Percentiles rank a stretch among this genome's conserved stretches.
These are phyloP conservation scores for Exophiala calicioides DNA, from an alignment of 2,329 filamentous ascomycete species.

Conservation along the genomic window DNA sequence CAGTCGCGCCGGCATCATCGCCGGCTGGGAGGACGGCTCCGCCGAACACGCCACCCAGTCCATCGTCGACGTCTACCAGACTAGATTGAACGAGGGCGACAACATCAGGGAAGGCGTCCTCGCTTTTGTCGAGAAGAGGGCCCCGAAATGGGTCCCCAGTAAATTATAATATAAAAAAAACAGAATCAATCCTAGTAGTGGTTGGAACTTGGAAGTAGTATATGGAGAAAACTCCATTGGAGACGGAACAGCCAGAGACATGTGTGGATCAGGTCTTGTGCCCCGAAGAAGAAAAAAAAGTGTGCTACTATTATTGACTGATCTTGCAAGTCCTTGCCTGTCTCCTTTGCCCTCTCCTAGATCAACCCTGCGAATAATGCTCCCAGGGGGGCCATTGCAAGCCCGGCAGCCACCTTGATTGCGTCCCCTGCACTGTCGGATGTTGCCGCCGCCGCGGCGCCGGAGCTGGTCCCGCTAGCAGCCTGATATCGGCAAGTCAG, in stretches of 20 bases:
- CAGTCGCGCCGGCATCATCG: constrained; percentile 67
- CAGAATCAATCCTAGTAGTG: no score
- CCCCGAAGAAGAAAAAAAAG: no score
- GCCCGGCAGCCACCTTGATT: neutral
- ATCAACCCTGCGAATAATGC: constrained; percentile 1
- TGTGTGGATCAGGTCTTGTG: no score
- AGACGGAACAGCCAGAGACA: no score
- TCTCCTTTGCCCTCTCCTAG: neutral
- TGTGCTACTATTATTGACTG: no score
- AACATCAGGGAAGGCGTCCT: constrained; percentile 73
- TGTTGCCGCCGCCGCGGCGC: constrained; percentile 2
- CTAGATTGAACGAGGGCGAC: constrained; percentile 51
- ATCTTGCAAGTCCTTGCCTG: no score
- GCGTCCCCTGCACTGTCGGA: neutral
- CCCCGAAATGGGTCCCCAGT: constrained; percentile 63
- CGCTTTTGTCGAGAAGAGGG: constrained; percentile 76
- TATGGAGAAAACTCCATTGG: no score
- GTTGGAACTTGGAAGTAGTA: no score
- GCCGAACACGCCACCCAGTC: constrained; percentile 63
- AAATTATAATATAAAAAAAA: constrained; percentile 36
- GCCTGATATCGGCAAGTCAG: no score
- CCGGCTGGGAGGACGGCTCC: constrained; percentile 71
- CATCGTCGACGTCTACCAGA: constrained; percentile 57
- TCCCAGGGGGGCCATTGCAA: constrained; percentile 5
- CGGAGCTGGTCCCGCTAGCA: neutral